Evolutionary conservation across 345 rosid species (phyloP).

Genomic region (Noccaea bulbosa): DNA sequence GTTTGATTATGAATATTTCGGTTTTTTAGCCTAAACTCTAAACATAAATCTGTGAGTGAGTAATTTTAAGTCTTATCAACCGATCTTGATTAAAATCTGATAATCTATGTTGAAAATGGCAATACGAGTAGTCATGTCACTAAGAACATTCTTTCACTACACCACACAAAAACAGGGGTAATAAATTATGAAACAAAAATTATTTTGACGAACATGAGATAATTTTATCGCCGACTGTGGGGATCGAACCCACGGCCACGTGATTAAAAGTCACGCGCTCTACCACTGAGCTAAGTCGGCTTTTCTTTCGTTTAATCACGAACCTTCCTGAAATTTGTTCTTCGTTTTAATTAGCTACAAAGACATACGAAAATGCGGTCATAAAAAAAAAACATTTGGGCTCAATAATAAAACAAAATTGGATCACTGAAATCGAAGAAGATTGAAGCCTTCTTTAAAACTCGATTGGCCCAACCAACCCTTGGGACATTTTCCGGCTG

Average conservation of each 20-base stretch:
- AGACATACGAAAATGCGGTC: too few species aligned
- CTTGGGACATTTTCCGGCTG: neutral
- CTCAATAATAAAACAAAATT: constrained; percentile 17
- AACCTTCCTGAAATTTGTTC: too few species aligned
- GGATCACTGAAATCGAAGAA: neutral
- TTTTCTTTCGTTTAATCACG: too few species aligned
- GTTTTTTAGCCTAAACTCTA: neutral
- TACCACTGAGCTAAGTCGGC: too few species aligned
- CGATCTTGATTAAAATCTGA: neutral
- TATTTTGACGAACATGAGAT: too few species aligned
- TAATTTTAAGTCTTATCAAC: neutral
- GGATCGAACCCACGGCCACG: too few species aligned
- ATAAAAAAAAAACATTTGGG: neutral
- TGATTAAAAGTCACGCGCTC: too few species aligned
- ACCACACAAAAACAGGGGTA: neutral
- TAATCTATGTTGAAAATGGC: neutral
- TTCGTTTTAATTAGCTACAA: too few species aligned
- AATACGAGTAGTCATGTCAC: neutral
- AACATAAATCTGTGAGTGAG: neutral
- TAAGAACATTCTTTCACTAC: neutral
- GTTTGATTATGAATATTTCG: neutral
- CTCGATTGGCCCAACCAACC: constrained; percentile 28
- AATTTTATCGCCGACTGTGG: too few species aligned
- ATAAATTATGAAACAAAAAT: too few species aligned
- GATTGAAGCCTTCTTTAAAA: neutral